Evolutionary conservation across 116 monocot species (phyloP), one percentile per base, ranked within the genome.

Genomic region (Phalaenopsis hybrid): DNA sequence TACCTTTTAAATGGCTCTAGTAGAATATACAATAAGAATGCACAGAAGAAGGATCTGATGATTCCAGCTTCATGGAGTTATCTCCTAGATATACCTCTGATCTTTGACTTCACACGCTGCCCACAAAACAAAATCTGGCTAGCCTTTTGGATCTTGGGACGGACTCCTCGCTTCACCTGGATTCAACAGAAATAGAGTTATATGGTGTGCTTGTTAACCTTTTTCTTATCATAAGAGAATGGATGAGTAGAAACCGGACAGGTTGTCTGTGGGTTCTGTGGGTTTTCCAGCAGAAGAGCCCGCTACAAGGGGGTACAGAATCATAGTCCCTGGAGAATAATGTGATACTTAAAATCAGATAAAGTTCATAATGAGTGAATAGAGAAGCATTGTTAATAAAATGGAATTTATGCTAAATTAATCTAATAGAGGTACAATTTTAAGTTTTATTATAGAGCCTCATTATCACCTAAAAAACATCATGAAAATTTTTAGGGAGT

Each of bases 281-380:
- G 8, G 89, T 81, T 74, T 84, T 86, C 93, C 91, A 91, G 80
- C 92, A 92, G 77, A 87, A 82, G 51, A 90, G 69, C 7, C 89
- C 87, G 80, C 80, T 83, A 57, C 89, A 89, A 59, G 88, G 81
- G 43, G 84, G 86, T 86, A 80, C 91, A 46, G 89, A 86, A 50
- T 91, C 89, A 63, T 91, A 85, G 23, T 74, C 91, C 86, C 91
- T 93, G 80, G 52, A 76, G 51, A 84, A 78, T 17, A 63, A 77
- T 28, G 49, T 11, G 82, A 59, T 61, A 7, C 21, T 50, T 74
- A 23, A 16, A 55, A 44, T 65, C 6, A 86, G 59, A 52, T 20
- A 8, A 57, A 52, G 58, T 37, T 37, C 12, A 77, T 20, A 46
- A 25, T 44, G n/a, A 18, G 50, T 43, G 52, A 20, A 3, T 1